Evolutionary conservation across 2,329 filamentous ascomycete species (phyloP).

Genomic region (Xylaria polymorpha): DNA sequence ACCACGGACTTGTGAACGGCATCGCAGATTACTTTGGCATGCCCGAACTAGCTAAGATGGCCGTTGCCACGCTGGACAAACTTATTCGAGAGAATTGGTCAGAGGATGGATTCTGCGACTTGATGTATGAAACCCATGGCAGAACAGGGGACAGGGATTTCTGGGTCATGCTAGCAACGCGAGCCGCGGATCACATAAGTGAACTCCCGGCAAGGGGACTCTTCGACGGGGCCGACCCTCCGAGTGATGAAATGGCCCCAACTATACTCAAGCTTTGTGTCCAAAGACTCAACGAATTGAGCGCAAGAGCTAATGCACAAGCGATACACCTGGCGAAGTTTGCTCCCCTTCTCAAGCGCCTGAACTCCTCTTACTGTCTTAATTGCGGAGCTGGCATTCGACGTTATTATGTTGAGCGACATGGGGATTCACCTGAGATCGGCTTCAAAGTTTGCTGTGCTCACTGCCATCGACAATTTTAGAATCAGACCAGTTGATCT

Average conservation of each 20-base stretch:
- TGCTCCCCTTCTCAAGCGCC: too few species aligned
- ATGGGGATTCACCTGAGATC: too few species aligned
- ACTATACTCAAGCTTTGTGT: neutral
- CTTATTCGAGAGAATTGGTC: neutral
- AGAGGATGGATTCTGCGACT: constrained; percentile 1
- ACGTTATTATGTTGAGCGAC: too few species aligned
- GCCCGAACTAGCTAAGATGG: constrained; percentile 1
- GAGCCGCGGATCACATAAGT: constrained; percentile 5
- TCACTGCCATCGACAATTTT: too few species aligned
- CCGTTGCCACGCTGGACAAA: neutral
- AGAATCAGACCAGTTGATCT: too few species aligned
- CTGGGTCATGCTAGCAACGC: neutral
- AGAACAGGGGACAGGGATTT: neutral
- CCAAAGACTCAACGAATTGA: neutral
- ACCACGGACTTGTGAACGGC: constrained; percentile 14
- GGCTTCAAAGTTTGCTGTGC: neutral
- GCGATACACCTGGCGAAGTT: too few species aligned
- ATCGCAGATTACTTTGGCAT: constrained; percentile 15
- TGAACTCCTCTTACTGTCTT: too few species aligned
- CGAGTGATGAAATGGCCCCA: neutral
- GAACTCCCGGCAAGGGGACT: constrained; percentile 6
- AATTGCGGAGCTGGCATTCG: too few species aligned
- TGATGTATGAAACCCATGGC: neutral
- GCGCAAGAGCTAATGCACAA: neutral
- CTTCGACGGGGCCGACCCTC: constrained; percentile 4